A percentile compares a stretch with the other conserved stretches of the same genome.
Conservation (phyloP, 768 basidiomycete species). For the Mycena filopes region DNA sequence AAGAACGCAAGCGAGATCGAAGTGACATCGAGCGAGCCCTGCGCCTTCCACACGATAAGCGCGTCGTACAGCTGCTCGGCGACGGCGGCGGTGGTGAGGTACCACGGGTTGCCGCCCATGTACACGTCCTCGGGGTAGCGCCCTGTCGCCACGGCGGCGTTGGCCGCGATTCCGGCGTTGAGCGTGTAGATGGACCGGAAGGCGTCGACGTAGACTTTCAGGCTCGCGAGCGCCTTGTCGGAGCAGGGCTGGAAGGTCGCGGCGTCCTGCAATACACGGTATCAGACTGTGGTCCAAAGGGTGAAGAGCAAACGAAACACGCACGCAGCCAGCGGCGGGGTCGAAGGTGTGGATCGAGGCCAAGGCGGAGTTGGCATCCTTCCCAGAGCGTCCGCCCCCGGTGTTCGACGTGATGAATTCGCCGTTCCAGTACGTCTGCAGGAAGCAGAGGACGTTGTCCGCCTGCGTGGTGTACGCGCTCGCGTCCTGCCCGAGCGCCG, state of each 20-base stretch:
- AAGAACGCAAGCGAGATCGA: slow-evolving; percentile 76
- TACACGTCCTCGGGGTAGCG: slow-evolving; percentile 70
- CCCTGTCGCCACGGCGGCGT: slow-evolving; percentile 63
- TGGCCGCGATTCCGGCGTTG: slow-evolving; percentile 65
- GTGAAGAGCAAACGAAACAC: background rate
- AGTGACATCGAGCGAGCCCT: slow-evolving; percentile 65
- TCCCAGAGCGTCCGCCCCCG: slow-evolving; percentile 77
- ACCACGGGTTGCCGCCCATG: slow-evolving; percentile 75
- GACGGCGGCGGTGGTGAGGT: slow-evolving; percentile 73
- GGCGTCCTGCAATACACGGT: slow-evolving; percentile 46
- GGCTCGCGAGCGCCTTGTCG: slow-evolving; percentile 75
- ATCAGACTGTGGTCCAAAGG: slow-evolving; percentile 24
- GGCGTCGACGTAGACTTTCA: slow-evolving; percentile 70
- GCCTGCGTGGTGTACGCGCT: slow-evolving; percentile 73
- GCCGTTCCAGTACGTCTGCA: slow-evolving; percentile 84
- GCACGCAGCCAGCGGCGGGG: slow-evolving; percentile 53
- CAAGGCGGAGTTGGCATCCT: slow-evolving; percentile 78
- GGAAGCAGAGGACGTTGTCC: slow-evolving; percentile 74
- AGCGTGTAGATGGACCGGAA: slow-evolving; percentile 76
- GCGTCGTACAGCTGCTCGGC: slow-evolving; percentile 84
- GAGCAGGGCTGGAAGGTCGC: slow-evolving; percentile 83
- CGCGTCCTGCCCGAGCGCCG: slow-evolving; percentile 61
- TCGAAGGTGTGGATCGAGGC: slow-evolving; percentile 74
- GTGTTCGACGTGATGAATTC: slow-evolving; percentile 80
- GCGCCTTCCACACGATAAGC: slow-evolving; percentile 68